Evolutionary conservation across 768 basidiomycete genomes (phyloP), one percentile per base, ranked within the genome.

Genomic region (Tricholoma terreum): DNA sequence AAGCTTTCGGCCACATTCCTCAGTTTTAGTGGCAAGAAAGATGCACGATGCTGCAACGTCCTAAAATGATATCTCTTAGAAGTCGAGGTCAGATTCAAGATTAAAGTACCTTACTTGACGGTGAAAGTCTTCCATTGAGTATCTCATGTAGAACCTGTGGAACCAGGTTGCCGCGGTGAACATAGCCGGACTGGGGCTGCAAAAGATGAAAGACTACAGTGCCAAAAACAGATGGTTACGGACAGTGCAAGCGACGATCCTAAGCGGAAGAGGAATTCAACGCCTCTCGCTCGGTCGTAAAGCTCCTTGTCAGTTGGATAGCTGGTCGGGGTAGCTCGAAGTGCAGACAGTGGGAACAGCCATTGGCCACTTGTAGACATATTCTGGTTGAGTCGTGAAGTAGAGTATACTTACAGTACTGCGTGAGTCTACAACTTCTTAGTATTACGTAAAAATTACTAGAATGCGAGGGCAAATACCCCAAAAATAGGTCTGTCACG

Each of bases 161-260:
- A 93, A 92, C 89, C 92, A 94, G 6, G 88, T 90, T 22, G 91
- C 90, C 22, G 92, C 90, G 22, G 92, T 91, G 65, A 88, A 88
- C 76, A 92, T 83, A 12, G 91, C 90, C 14, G 90, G 86, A 19
- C 86, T 84, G 24, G 89, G 88, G 50, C 92, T 94, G 67, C 40
- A 58, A 43, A 50, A 34, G 58, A 19, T 53, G 52, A 24, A 54
- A 56, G 27, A 62, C 27, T 31, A 54, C 30, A 45, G 63, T 34
- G 34, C 60, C 63, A 64, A 57, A 42, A 54, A 50, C 21, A 33
- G 54, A 42, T 49, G 56, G 52, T 33, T 46, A 82, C 92, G 65
- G 63, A 94, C 92, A 94, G 74, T 58, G 76, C 80, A 31, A 94
- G 79, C 56, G 88, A 88, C 31, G 86, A 84, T 31, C 90, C 92